Conservation (phyloP, 441 rosid genomes). For the Sinapis alba region DNA sequence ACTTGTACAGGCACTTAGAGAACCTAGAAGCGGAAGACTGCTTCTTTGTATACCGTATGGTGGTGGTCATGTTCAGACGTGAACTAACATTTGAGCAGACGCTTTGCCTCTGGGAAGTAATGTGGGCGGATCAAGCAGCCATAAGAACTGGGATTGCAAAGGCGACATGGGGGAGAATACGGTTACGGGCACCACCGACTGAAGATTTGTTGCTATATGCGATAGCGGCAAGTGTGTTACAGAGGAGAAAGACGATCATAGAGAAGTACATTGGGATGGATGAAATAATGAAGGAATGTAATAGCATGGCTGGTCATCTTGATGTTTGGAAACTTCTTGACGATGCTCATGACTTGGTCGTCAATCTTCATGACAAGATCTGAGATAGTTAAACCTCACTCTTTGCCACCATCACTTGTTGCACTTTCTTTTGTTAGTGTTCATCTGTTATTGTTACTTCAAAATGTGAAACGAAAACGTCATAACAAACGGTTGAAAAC, state of each 20-base stretch:
- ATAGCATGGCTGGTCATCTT: slow-evolving; percentile 81
- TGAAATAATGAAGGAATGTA: slow-evolving; percentile 91
- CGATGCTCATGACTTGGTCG: slow-evolving; percentile 92
- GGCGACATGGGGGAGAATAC: slow-evolving; percentile 77
- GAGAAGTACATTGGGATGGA: slow-evolving; percentile 90
- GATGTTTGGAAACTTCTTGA: slow-evolving; percentile 97
- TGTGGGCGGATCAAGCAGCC: slow-evolving; percentile 98
- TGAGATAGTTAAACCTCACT: slow-evolving; percentile 12
- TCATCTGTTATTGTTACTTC: slow-evolving; percentile 4
- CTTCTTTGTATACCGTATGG: slow-evolving; percentile 93
- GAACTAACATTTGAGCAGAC: slow-evolving; percentile 85
- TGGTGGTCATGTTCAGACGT: slow-evolving; percentile 87
- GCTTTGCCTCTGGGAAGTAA: slow-evolving; percentile 88
- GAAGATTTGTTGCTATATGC: slow-evolving; percentile 91
- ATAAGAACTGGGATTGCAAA: slow-evolving; percentile 74
- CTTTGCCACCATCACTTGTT: neutral
- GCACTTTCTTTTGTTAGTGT: slow-evolving; percentile 14
- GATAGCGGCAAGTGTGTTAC: slow-evolving; percentile 91
- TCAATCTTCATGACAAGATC: slow-evolving; percentile 75
- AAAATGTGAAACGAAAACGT: slow-evolving; percentile 15
- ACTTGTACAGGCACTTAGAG: slow-evolving; percentile 80
- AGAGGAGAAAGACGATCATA: slow-evolving; percentile 82
- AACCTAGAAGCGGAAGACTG: slow-evolving; percentile 90
- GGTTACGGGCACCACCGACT: slow-evolving; percentile 81
- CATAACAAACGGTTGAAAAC: neutral